These are phyloP conservation scores for Backusella sp. DNA, from an alignment of 192 early-diverging fungal species.

Conservation along the genomic window DNA sequence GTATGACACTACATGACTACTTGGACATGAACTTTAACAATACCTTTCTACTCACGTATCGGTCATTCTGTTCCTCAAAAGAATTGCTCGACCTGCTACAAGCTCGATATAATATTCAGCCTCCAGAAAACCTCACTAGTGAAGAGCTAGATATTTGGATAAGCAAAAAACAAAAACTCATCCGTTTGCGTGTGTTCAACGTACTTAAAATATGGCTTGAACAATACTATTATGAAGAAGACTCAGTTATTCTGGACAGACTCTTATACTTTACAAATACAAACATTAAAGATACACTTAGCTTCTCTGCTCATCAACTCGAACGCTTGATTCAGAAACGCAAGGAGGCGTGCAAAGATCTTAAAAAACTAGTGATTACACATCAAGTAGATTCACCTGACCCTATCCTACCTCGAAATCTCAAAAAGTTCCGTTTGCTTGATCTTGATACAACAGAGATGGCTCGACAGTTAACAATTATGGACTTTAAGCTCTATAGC, in stretches of 20 bases:
- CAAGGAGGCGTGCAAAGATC: slow-evolving; percentile 47
- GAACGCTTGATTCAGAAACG: slow-evolving; percentile 80
- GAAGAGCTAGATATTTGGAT: slow-evolving; percentile 78
- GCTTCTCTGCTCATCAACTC: slow-evolving; percentile 68
- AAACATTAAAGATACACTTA: slow-evolving; percentile 70
- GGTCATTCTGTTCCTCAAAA: slow-evolving; percentile 81
- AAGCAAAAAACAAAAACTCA: slow-evolving; percentile 82
- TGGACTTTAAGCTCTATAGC: slow-evolving; percentile 83
- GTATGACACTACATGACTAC: slow-evolving; percentile 87
- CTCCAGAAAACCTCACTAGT: slow-evolving; percentile 60
- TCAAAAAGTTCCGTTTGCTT: slow-evolving; percentile 75
- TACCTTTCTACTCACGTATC: slow-evolving; percentile 94
- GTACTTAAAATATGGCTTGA: slow-evolving; percentile 97
- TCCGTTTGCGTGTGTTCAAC: slow-evolving; percentile 92
- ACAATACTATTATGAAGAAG: slow-evolving; percentile 78
- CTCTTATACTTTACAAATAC: slow-evolving; percentile 71
- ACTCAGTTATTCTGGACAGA: slow-evolving; percentile 62
- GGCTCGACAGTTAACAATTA: slow-evolving; percentile 93
- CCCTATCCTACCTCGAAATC: slow-evolving; percentile 80
- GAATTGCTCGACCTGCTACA: slow-evolving; percentile 77
- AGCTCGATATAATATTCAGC: slow-evolving; percentile 73
- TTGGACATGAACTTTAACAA: slow-evolving; percentile 78
- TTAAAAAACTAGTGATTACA: slow-evolving; percentile 65
- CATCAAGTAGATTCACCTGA: slow-evolving; percentile 61
- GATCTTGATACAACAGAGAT: slow-evolving; percentile 93